Evolutionary conservation across 2,329 filamentous ascomycete species (phyloP), one percentile per base, ranked within the genome.

Genomic region (Coniella lustricola): DNA sequence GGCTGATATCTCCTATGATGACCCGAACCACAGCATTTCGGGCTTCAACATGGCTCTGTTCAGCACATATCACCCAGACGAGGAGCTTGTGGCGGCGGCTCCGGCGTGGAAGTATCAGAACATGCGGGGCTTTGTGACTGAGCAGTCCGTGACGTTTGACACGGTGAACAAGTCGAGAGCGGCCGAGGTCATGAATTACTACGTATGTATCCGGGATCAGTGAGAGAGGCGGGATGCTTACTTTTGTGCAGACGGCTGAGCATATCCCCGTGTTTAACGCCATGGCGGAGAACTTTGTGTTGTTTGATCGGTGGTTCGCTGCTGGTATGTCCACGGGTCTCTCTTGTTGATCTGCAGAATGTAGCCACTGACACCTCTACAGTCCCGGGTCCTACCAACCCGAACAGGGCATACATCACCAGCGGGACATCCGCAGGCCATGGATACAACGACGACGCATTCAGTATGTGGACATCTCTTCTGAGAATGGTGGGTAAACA

Each of bases 101-200:
- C 49, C 7, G 22, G 43, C 21, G 29, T 50, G 21, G 44, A 57
- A 21, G 50, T 60, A 21, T 45, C 54, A 52, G 35, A 61, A 56
- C 33, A 67, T 69, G 64, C 57, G 64, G 29, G 68, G 68, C 7
- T 71, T 70, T 50, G 62, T 71, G 9, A 66, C 65, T 3, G 68
- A 71, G 54, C 68, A 71, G 53, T 61, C 67, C 16, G 55, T 60
- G 39, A 57, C 62, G 4, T 68, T 64, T 54, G 52, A 58, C 3
- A 60, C 64, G 7, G 51, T 64, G 14, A 62, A 69, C 47, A 59
- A 62, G 29, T 59, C 60, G 1, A 62, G 67, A 33, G 67, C 67
- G 3, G 65, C 62, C 4, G 67, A 71, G 51, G 67, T 61, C 10
- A 68, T 71, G 51, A 68, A 69, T 51, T 72, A 71, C 55, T 70